Conservation (phyloP, 495 filamentous ascomycete genomes). For the Talaromyces borbonicus region DNA sequence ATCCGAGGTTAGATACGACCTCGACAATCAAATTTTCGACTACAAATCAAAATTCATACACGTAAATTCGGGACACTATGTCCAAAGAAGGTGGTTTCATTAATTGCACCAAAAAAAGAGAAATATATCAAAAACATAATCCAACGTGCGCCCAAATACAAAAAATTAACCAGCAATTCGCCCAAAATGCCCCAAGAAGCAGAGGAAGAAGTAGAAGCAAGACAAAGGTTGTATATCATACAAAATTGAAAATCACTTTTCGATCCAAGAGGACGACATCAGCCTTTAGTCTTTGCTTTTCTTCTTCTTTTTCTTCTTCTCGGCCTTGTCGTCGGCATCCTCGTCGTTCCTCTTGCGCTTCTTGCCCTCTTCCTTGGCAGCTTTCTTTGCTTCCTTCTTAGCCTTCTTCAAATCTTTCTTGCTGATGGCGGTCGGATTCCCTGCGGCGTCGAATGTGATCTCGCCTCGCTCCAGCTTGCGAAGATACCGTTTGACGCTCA, state of each 20-base stretch:
- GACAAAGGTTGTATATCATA: conserved; percentile 39
- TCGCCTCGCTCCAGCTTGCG: conserved; percentile 61
- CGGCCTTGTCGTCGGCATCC: conserved; percentile 31
- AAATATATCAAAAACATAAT: background rate
- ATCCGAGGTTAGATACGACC: background rate
- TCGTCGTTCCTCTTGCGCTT: conserved; percentile 46
- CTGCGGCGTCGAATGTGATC: conserved; percentile 47
- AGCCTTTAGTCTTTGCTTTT: conserved; percentile 33
- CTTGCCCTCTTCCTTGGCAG: conserved; percentile 39
- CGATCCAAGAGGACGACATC: conserved; percentile 9
- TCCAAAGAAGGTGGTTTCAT: too few relatives aligned
- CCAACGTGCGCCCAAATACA: too few relatives aligned
- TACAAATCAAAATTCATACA: too few relatives aligned
- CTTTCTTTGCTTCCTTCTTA: conserved; percentile 55
- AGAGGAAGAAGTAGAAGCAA: conserved; percentile 6
- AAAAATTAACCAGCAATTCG: too few relatives aligned
- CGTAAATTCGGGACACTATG: too few relatives aligned
- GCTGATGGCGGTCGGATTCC: conserved; percentile 50
- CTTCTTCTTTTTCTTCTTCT: conserved; percentile 54
- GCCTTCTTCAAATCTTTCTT: conserved; percentile 72
- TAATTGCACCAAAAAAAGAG: too few relatives aligned
- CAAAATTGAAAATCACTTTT: conserved; percentile 23
- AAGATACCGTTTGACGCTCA: conserved; percentile 60
- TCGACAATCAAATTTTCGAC: background rate
- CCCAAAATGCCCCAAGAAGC: conserved; percentile 5